These are phyloP conservation scores for Yamadazyma philogaea DNA, from an alignment of 805 yeast genomes.

Conservation along the genomic window DNA sequence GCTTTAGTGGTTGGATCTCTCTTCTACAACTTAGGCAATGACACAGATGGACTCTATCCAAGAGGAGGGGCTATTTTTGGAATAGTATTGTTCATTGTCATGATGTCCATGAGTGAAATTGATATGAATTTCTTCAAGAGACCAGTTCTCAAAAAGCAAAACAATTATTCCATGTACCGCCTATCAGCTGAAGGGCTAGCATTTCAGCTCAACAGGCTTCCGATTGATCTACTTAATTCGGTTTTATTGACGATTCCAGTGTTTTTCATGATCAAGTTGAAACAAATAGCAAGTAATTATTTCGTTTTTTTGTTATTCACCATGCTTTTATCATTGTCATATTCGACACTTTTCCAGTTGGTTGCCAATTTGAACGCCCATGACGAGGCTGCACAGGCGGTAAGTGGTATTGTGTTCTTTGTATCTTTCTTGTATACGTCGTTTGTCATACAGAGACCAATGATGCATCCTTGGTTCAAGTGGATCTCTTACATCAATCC, in stretches of 20 bases:
- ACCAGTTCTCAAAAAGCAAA: conserved; percentile 68
- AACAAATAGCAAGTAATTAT: conserved; percentile 35
- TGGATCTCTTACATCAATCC: conserved; percentile 45
- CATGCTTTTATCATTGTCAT: conserved; percentile 39
- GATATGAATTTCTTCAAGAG: conserved; percentile 57
- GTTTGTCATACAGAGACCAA: conserved; percentile 41
- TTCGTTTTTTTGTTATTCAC: conserved; percentile 34
- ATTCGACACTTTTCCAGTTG: conserved; percentile 33
- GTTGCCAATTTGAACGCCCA: conserved; percentile 43
- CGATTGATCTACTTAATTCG: conserved; percentile 47
- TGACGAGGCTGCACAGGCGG: conserved; percentile 42
- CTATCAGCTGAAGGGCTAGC: conserved; percentile 75
- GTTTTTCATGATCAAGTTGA: conserved; percentile 50
- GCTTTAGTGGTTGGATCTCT: conserved; percentile 61
- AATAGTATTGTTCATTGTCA: conserved; percentile 58
- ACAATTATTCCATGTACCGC: conserved; percentile 65
- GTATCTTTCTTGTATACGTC: conserved; percentile 56
- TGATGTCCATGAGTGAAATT: conserved; percentile 59
- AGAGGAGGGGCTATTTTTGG: conserved; percentile 65
- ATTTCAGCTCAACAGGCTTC: conserved; percentile 56
- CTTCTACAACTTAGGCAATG: conserved; percentile 48
- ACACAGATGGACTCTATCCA: conserved; percentile 55
- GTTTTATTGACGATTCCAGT: conserved; percentile 28
- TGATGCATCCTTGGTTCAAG: conserved; percentile 64
- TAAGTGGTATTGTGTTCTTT: conserved; percentile 45